Percentiles rank a stretch among this genome's conserved stretches.
Conservation (phyloP, 73 alveolate genomes). For the Uronychia binucleata region DNA sequence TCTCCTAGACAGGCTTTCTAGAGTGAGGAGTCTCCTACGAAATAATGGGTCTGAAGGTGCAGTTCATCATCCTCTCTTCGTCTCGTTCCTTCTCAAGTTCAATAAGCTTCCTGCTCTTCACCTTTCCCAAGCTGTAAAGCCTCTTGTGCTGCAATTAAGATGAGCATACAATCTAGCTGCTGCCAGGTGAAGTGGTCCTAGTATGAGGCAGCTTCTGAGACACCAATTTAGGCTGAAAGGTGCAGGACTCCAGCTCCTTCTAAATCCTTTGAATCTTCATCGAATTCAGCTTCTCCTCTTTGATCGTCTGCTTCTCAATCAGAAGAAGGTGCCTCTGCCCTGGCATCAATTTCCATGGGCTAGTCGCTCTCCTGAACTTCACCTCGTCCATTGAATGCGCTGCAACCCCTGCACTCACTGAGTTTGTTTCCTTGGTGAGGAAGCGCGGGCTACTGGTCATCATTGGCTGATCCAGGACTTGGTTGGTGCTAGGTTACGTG, state of each 20-base stretch:
- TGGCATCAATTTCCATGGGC: neutral
- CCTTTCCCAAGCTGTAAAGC: neutral
- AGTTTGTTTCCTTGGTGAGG: neutral
- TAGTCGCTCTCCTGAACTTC: neutral
- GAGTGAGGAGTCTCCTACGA: neutral
- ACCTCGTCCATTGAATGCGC: neutral
- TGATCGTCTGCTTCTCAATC: neutral
- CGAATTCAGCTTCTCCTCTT: neutral
- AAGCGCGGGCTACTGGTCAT: no score
- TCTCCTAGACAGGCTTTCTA: neutral
- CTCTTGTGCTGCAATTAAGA: neutral
- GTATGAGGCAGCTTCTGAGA: neutral
- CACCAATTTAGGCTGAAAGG: neutral
- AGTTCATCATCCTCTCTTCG: neutral
- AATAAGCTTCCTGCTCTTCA: neutral
- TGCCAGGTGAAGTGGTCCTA: no score
- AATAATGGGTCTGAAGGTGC: neutral
- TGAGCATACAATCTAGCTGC: neutral
- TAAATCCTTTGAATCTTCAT: neutral
- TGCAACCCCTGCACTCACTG: neutral
- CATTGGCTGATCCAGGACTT: no score
- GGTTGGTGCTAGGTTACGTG: no score
- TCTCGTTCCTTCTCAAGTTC: neutral
- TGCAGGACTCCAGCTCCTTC: neutral
- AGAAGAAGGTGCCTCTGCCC: neutral